phyloP scores from a whole-genome alignment of 805 yeast genomes.

The Monosporozyma siamensis region DNA sequence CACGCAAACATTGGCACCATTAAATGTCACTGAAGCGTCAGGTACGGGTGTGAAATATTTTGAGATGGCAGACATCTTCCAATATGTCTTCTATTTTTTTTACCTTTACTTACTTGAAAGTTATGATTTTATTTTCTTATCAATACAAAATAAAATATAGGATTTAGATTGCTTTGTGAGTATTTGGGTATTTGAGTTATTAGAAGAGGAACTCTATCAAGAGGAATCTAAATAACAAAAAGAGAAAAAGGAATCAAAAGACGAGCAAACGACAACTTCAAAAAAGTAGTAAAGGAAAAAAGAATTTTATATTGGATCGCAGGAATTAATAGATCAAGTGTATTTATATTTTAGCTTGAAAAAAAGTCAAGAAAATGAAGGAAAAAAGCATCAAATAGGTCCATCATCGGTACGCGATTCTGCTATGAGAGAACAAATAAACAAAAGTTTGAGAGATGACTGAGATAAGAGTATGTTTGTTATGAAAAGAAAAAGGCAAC shows the following conservation, averaged over 20 bases:
- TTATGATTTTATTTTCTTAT: background rate
- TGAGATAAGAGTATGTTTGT: background rate
- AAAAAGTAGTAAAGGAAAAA: no score
- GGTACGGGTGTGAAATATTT: slow-evolving; percentile 20
- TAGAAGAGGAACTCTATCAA: no score
- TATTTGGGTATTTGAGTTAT: background rate
- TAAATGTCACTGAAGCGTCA: slow-evolving; percentile 20
- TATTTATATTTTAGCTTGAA: no score
- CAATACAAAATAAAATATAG: background rate
- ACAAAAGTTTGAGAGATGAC: background rate
- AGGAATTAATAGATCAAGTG: no score
- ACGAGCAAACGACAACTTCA: no score
- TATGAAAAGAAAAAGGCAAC: background rate
- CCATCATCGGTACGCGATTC: no score
- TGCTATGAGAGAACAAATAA: no score
- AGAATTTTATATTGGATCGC: no score
- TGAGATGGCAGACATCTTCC: slow-evolving; percentile 15
- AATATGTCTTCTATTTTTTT: background rate
- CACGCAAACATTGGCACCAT: slow-evolving; percentile 15
- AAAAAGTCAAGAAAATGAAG: no score
- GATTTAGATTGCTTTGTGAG: background rate
- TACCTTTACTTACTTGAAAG: background rate
- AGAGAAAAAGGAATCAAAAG: no score
- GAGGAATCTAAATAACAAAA: no score
- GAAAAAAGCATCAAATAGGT: no score